These are phyloP conservation scores for Claviceps pazoutovae DNA, from an alignment of 2,329 filamentous ascomycete genomes.

Conservation along the genomic window DNA sequence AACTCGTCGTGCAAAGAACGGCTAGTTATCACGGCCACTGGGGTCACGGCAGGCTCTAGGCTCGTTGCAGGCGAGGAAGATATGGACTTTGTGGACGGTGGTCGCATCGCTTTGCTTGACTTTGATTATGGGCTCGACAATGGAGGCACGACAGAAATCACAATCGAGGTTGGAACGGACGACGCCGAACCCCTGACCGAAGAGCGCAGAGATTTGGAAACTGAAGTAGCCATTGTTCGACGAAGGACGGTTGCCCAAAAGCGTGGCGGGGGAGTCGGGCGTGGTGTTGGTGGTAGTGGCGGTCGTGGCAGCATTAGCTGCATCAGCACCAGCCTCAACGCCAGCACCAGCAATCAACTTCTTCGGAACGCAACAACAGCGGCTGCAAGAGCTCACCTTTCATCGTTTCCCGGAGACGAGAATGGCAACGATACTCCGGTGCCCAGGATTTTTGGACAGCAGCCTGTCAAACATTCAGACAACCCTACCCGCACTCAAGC, in stretches of 20 bases:
- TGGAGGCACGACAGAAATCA: slow-evolving; percentile 43
- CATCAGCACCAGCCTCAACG: neutral
- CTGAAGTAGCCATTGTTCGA: slow-evolving; percentile 66
- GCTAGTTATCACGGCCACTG: slow-evolving; percentile 59
- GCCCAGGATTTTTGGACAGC: slow-evolving; percentile 31
- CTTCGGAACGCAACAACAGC: slow-evolving; percentile 35
- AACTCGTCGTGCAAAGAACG: slow-evolving; percentile 35
- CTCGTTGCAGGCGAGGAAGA: slow-evolving; percentile 54
- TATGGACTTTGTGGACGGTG: slow-evolving; percentile 64
- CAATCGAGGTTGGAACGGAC: slow-evolving; percentile 60
- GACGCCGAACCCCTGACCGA: slow-evolving; percentile 59
- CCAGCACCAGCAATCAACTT: slow-evolving; percentile 24
- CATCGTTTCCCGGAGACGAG: slow-evolving; percentile 13
- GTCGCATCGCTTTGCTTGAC: slow-evolving; percentile 58
- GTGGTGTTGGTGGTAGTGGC: neutral
- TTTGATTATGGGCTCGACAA: slow-evolving; percentile 50
- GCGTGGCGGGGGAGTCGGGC: slow-evolving; percentile 23
- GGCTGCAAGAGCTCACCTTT: slow-evolving; percentile 13
- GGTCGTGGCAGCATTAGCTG: neutral
- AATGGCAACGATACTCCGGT: slow-evolving; percentile 38
- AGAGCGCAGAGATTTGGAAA: slow-evolving; percentile 58
- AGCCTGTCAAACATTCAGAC: slow-evolving; percentile 9
- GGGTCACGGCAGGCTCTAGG: slow-evolving; percentile 45
- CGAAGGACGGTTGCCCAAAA: slow-evolving; percentile 57
- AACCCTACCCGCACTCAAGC: slow-evolving; percentile 12